Conservation (phyloP, 1,139 yeast species). For the Sugiyamaella xylanicola region DNA sequence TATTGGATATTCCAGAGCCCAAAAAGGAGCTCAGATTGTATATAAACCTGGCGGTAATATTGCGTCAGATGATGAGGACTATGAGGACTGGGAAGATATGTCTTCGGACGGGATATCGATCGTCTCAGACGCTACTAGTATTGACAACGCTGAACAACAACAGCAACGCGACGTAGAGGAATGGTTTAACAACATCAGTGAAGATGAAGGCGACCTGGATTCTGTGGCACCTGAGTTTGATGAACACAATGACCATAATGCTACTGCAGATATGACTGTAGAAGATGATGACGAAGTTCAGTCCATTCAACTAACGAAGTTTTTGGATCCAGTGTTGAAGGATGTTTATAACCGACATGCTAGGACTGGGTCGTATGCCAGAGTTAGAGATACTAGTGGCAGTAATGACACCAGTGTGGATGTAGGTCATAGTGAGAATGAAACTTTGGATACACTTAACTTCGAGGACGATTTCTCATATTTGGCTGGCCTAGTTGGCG, state of each 20-base stretch:
- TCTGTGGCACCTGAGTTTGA: constrained; percentile 22
- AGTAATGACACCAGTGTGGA: constrained; percentile 5
- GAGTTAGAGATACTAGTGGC: constrained; percentile 16
- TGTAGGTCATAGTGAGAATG: constrained; percentile 7
- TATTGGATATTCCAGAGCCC: background rate
- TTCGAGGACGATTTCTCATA: constrained; percentile 40
- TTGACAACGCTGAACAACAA: constrained; percentile 31
- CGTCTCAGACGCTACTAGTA: constrained; percentile 15
- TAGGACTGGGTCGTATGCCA: constrained; percentile 20
- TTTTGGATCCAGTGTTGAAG: constrained; percentile 19
- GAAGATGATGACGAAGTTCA: constrained; percentile 13
- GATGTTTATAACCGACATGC: constrained; percentile 23
- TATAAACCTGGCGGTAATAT: constrained; percentile 24
- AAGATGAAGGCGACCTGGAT: constrained; percentile 20
- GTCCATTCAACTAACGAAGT: constrained; percentile 21
- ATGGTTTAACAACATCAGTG: constrained; percentile 36
- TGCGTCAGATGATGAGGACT: constrained; percentile 32
- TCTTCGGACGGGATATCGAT: constrained; percentile 22
- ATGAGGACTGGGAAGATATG: constrained; percentile 27
- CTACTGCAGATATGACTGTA: constrained; percentile 6
- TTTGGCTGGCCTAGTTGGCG: constrained; percentile 40
- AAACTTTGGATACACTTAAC: constrained; percentile 26
- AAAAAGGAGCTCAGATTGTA: constrained; percentile 20
- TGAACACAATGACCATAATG: constrained; percentile 15
- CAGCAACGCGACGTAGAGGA: constrained; percentile 41